Base-by-base conservation (phyloP, 306 rosid species). In the Malus sylvestris region DNA sequence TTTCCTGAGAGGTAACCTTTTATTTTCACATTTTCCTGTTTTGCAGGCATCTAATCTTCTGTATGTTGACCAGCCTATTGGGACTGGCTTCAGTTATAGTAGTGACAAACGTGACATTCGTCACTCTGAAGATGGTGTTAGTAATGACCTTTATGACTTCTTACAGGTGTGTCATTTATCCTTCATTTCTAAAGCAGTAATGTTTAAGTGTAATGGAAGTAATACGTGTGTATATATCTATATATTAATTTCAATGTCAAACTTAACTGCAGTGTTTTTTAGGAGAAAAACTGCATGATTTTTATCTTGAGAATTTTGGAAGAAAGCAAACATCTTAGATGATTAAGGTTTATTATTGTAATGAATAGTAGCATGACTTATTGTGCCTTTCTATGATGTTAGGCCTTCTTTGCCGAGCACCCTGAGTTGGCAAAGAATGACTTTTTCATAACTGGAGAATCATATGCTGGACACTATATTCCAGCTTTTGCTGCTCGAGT, bases 391-490 rank as follows among this genome's bases (percentile, higher is more conserved):
- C 51, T 62, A 30, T 67, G 25, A 59, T 64, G 13, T 75, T 83
- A 92, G 99, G 96, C 96, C 55, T 95, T 95, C 91, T 90, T 95
- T 75, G 82, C 80, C 8, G 92, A 84, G 80, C 97, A 95, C 79
- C 97, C 97, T 11, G 81, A 92, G 73, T 88, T 84, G 82, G 96
- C 88, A 64, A 51, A 81, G 59, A 92, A 95, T 84, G 97, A 95
- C 80, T 92, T 95, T 52, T 95, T 80, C 82, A 95, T 95, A 73
- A 95, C 99, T 29, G 99, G 97, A 45, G 99, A 95, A 75, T 95
- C 99, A 66, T 95, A 95, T 87, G 97, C 99, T 15, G 99, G 99
- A 66, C 99, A 95, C 84, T 95, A 95, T 61, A 95, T 95, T 83
- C 99, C 99, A 42, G 99, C 99, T 67, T 85, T 95, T 86, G 99